Base-by-base conservation (phyloP, 805 yeast species). In the Suhomyces prunicola region DNA sequence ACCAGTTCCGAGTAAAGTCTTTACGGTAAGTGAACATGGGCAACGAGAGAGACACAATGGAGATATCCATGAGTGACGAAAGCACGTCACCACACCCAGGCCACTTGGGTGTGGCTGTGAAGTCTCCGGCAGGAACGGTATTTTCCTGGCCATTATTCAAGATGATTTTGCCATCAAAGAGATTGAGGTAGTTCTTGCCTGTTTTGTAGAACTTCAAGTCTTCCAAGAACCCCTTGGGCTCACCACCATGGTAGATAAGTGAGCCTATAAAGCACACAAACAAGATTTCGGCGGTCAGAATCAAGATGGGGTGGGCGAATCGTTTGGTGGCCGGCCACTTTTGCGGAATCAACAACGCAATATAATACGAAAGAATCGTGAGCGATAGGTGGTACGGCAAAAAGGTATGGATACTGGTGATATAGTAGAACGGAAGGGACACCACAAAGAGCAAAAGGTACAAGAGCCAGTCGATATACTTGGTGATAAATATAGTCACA, bases 11-110 rank as follows among this genome's bases (percentile, higher is more conserved):
- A 27, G 72, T 66, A 56, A 88, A 77, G 60, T 88, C 96, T 13
- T 68, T 69, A 48, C 94, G 70, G 67, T 87, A 88, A 7, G 87
- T 81, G 67, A 79, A 88, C 90, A 88, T 86, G 3, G 96, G 91
- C 48, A 88, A 69, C 22, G 92, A 81, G 44, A 88, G 73, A 1
- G 93, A 81, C 0, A 87, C 91, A 67, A 88, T 88, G 1, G 90
- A 82, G 7, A 87, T 79, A 61, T 88, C 94, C 87, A 88, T 85
- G 58, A 88, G 66, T 0, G 91, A 79, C 5, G 84, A 65, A 40
- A 88, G 74, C 15, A 88, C 73, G 63, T 88, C 96, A 2, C 96
- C 96, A 12, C 92, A 88, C 0, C 96, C 96, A 0, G 96, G 94
- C 80, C 83, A 79, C 19, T 67, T 63, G 1, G 77, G 75, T 2